phyloP scores from a whole-genome alignment of 768 basidiomycete genomes.

The Leccinum sublutescens region DNA sequence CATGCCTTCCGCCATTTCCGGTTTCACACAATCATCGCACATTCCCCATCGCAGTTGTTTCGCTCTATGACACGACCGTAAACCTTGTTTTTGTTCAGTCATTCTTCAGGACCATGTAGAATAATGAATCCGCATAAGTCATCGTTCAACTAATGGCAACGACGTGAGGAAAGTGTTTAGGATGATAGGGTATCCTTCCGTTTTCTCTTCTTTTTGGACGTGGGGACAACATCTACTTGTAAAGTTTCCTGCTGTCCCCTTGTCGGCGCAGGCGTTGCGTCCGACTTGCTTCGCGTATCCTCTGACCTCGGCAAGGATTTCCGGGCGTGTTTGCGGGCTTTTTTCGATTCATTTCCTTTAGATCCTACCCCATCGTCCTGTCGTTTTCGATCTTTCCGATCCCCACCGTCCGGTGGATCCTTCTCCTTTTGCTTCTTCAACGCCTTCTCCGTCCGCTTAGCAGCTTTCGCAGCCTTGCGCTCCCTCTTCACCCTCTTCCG shows the following conservation, averaged over 20 bases:
- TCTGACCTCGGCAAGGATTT: slow-evolving; percentile 7
- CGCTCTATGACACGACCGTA: slow-evolving; percentile 5
- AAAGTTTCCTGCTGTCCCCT: slow-evolving; percentile 6
- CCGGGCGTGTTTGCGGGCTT: slow-evolving; percentile 9
- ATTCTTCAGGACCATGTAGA: slow-evolving; percentile 27
- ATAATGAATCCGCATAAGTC: slow-evolving; percentile 16
- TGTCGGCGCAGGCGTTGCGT: not conserved
- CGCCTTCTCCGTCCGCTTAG: slow-evolving; percentile 10
- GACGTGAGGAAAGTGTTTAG: slow-evolving; percentile 3
- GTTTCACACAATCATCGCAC: slow-evolving; percentile 1
- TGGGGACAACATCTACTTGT: not conserved
- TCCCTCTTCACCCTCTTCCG: slow-evolving; percentile 27
- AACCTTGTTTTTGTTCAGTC: slow-evolving; percentile 14
- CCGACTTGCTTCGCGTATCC: not conserved
- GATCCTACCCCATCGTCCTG: not conserved
- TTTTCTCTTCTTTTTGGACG: slow-evolving; percentile 22
- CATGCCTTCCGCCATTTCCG: slow-evolving; percentile 2
- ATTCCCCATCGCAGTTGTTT: slow-evolving; percentile 13
- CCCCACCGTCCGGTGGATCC: not conserved
- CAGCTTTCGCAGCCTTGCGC: slow-evolving; percentile 16
- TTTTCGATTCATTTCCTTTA: slow-evolving; percentile 4
- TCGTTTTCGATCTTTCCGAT: not conserved
- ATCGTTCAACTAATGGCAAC: slow-evolving; percentile 5
- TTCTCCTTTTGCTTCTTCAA: not conserved
- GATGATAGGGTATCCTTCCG: slow-evolving; percentile 16